phyloP scores from a whole-genome alignment of 768 basidiomycete genomes.

The Daedaleopsis nitida region DNA sequence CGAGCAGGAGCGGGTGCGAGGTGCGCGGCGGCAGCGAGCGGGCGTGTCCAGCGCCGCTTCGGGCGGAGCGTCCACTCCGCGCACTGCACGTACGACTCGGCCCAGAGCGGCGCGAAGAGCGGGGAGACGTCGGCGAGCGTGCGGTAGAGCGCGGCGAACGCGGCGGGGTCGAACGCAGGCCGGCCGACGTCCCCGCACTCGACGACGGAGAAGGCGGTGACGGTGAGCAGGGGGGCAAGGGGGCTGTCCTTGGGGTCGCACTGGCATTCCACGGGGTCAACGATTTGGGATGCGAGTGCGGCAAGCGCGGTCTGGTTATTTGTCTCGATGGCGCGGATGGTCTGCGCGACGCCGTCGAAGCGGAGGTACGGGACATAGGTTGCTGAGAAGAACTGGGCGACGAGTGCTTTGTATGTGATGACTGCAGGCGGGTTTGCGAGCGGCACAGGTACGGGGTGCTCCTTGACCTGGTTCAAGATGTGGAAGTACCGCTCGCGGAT shows the following conservation, averaged over 20 bases:
- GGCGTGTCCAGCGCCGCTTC: slow-evolving; percentile 7
- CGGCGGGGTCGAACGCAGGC: not conserved
- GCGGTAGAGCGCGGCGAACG: not conserved
- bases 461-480: slow-evolving; percentile 8
- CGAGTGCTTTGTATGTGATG: slow-evolving; percentile 5
- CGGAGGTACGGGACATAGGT: slow-evolving; percentile 7
- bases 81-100: slow-evolving; percentile 1
- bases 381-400: slow-evolving; percentile 1
- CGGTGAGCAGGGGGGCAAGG: too few species aligned
- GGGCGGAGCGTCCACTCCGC: slow-evolving; percentile 8
- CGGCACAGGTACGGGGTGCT: slow-evolving; percentile 3
- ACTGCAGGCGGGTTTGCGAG: slow-evolving; percentile 7
- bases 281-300: slow-evolving; percentile 11
- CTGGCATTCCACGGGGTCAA: slow-evolving; percentile 13
- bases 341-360: slow-evolving; percentile 11
- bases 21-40: slow-evolving; percentile 12
- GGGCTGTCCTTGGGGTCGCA: not conserved
- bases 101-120: slow-evolving; percentile 10
- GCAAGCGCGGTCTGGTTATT: slow-evolving; percentile 11
- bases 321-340: slow-evolving; percentile 12
- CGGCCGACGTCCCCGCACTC: slow-evolving; percentile 7
- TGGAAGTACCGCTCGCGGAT: slow-evolving; percentile 22
- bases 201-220: too few species aligned
- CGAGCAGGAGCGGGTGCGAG: slow-evolving; percentile 9
- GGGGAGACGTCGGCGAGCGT: not conserved